These are phyloP conservation scores for Skeletonema menzelii DNA, from an alignment of 108 stramenopile species.

Conservation along the genomic window DNA sequence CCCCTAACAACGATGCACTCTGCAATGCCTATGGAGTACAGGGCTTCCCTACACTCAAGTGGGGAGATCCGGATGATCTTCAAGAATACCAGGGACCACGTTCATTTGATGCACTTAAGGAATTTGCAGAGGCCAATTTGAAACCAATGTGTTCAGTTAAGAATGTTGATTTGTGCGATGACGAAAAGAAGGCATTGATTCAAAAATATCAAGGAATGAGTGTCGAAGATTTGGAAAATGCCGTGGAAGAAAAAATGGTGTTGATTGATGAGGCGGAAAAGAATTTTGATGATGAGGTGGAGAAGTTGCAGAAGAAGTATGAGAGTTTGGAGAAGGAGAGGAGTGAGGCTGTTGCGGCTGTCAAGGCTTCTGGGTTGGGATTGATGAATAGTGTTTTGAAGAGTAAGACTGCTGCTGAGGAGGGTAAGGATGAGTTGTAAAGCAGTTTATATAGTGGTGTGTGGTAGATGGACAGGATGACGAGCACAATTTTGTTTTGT, in stretches of 20 bases:
- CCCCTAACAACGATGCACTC: slow-evolving; percentile 59
- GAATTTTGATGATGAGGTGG: slow-evolving; percentile 57
- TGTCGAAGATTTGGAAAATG: slow-evolving; percentile 49
- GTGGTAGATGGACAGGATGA: too few relatives aligned
- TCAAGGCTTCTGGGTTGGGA: slow-evolving; percentile 80
- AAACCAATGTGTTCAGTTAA: slow-evolving; percentile 58
- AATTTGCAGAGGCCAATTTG: slow-evolving; percentile 72
- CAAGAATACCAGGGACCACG: slow-evolving; percentile 83
- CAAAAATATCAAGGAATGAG: slow-evolving; percentile 47
- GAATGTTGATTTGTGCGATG: slow-evolving; percentile 66
- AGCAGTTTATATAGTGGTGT: too few relatives aligned
- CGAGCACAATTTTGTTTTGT: too few relatives aligned
- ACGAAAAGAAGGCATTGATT: slow-evolving; percentile 61
- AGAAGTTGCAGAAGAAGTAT: slow-evolving; percentile 68
- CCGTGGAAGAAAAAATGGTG: slow-evolving; percentile 54
- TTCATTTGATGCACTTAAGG: slow-evolving; percentile 58
- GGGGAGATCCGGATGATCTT: slow-evolving; percentile 59
- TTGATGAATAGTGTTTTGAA: slow-evolving; percentile 85
- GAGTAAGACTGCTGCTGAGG: slow-evolving; percentile 54
- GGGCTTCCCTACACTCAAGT: slow-evolving; percentile 86
- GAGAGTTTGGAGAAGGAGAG: slow-evolving; percentile 60
- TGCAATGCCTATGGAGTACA: slow-evolving; percentile 66
- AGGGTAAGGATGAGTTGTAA: slow-evolving; percentile 67
- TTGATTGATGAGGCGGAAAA: slow-evolving; percentile 57
- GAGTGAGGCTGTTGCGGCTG: slow-evolving; percentile 58